Conservation (phyloP, 108 stramenopile species). For the Cylindrotheca closterium region DNA sequence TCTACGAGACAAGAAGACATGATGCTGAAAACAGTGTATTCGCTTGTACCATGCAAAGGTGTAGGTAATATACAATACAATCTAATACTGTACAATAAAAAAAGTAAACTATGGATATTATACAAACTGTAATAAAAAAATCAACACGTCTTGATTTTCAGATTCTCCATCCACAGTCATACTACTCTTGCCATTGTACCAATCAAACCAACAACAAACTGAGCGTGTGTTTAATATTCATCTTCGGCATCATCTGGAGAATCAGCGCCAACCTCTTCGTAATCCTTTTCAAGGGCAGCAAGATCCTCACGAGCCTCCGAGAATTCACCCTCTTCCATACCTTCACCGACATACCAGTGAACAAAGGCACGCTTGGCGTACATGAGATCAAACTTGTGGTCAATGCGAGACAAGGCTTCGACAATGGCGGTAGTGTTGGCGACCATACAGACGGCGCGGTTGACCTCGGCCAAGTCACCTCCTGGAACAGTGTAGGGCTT, state of each 20-base stretch:
- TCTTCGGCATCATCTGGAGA: slow-evolving; percentile 69
- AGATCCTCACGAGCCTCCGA: slow-evolving; percentile 99
- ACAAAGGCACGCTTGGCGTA: slow-evolving; percentile 99
- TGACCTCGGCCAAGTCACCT: slow-evolving; percentile 92
- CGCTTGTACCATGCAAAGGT: too few species aligned
- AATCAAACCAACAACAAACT: too few species aligned
- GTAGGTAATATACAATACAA: too few species aligned
- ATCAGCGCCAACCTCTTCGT: slow-evolving; percentile 94
- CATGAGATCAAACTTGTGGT: slow-evolving; percentile 99
- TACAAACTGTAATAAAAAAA: too few species aligned
- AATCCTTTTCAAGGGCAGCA: slow-evolving; percentile 98
- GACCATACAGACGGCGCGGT: slow-evolving; percentile 99
- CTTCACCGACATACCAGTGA: slow-evolving; percentile 99
- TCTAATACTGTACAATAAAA: too few species aligned
- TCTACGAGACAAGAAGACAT: too few species aligned
- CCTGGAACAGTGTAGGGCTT: slow-evolving; percentile 94
- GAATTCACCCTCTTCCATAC: slow-evolving; percentile 99
- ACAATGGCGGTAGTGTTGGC: slow-evolving; percentile 99
- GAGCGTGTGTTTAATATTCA: slow-evolving; percentile 34
- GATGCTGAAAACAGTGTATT: too few species aligned
- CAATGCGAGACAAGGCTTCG: slow-evolving; percentile 96
- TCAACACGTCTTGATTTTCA: too few species aligned
- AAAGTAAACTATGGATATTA: too few species aligned
- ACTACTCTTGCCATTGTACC: too few species aligned
- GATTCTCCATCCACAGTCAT: too few species aligned